Conservation (phyloP, 2,329 filamentous ascomycete genomes). For the Mycogone perniciosa region DNA sequence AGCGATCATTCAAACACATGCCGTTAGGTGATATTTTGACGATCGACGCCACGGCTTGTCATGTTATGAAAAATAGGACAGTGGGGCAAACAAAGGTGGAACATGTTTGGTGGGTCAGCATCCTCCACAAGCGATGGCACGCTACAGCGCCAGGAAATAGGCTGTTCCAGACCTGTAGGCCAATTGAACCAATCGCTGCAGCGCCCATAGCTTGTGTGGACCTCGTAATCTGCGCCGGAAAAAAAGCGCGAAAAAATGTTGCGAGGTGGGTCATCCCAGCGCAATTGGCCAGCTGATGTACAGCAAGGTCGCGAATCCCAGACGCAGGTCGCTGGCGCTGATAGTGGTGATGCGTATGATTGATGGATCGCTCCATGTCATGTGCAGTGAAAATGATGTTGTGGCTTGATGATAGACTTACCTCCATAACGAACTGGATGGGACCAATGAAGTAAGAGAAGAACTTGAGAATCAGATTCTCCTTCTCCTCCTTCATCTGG, state of each 20-base stretch:
- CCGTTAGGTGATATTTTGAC: background rate
- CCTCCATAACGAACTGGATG: conserved; percentile 93
- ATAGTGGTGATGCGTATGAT: background rate
- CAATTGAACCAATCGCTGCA: conserved; percentile 22
- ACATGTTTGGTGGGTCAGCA: conserved; percentile 21
- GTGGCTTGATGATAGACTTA: conserved; percentile 32
- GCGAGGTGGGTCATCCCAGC: background rate
- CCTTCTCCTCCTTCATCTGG: conserved; percentile 86
- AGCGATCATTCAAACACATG: conserved; percentile 15
- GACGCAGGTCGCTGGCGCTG: background rate
- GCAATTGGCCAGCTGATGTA: too few species aligned
- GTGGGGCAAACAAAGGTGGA: conserved; percentile 17
- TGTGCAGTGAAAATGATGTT: background rate
- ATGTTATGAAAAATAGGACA: conserved; percentile 9
- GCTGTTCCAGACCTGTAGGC: conserved; percentile 8
- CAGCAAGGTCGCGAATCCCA: too few species aligned
- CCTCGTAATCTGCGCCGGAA: conserved; percentile 25
- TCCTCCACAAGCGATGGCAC: conserved; percentile 17
- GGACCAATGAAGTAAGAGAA: conserved; percentile 77
- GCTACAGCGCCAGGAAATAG: conserved; percentile 5
- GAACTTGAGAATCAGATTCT: conserved; percentile 80
- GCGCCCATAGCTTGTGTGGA: conserved; percentile 29
- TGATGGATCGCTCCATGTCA: too few species aligned
- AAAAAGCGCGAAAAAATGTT: conserved; percentile 20
- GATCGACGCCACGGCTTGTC: background rate